Conservation (phyloP, 2,329 filamentous ascomycete species). For the Shiraia sp. region DNA sequence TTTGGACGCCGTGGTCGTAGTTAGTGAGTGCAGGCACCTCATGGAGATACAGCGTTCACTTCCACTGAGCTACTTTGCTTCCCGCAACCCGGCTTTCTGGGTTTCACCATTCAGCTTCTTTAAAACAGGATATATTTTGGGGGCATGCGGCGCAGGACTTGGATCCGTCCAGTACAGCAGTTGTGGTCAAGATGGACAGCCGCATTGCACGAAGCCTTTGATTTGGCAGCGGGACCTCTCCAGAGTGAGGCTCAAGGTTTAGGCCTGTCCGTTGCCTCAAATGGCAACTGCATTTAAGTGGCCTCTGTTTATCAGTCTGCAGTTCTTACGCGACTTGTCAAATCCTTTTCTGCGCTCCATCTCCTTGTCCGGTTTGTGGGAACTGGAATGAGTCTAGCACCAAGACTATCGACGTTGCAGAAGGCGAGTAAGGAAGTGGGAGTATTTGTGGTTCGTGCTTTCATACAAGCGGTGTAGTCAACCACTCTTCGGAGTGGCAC, state of each 20-base stretch:
- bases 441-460: constrained; percentile 15
- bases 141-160: constrained; percentile 8
- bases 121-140: constrained; percentile 11
- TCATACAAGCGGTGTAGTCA: constrained; percentile 17
- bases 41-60: constrained; percentile 5
- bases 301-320: constrained; percentile 7
- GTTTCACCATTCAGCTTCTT: constrained; percentile 15
- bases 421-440: constrained; percentile 3
- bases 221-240: constrained; percentile 41
- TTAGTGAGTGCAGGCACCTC: constrained; percentile 8
- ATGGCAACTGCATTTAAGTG: constrained; percentile 14
- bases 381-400: too few relatives aligned
- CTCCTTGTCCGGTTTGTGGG: constrained; percentile 21
- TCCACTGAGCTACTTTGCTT: constrained; percentile 21
- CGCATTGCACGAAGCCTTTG: constrained; percentile 9
- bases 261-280: constrained; percentile 41
- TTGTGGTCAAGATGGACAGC: constrained; percentile 9
- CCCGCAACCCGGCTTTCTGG: constrained; percentile 9
- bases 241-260: constrained; percentile 48
- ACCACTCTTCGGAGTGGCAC: constrained; percentile 34
- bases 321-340: constrained; percentile 11
- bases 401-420: not conserved
- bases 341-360: constrained; percentile 11
- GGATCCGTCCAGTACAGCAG: constrained; percentile 15
- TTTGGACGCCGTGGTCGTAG: constrained; percentile 19